A percentile compares a stretch with the other conserved stretches of the same genome.
Conservation (phyloP, 2,329 filamentous ascomycete species). For the Paraconiothyrium brasiliense region DNA sequence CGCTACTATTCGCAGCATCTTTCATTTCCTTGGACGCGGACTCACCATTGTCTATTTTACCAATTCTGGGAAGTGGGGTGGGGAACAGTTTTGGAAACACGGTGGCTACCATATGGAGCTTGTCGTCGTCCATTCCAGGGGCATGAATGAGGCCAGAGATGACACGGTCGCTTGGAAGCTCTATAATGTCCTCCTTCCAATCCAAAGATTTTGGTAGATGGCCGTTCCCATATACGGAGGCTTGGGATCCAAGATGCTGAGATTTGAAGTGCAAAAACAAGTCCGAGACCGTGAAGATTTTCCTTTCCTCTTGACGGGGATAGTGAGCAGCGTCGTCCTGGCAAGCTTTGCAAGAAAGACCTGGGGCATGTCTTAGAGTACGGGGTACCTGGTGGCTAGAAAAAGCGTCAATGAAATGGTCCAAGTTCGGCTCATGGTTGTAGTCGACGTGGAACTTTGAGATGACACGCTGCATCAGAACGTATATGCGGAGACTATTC, state of each 20-base stretch:
- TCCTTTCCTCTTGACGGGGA: constrained; percentile 48
- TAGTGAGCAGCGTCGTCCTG: constrained; percentile 40
- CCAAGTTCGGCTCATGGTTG: constrained; percentile 64
- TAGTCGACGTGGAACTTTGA: constrained; percentile 68
- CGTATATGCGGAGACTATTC: constrained; percentile 68
- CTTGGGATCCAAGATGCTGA: constrained; percentile 56
- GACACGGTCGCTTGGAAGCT: constrained; percentile 62
- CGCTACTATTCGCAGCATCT: constrained; percentile 26
- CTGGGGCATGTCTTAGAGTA: constrained; percentile 55
- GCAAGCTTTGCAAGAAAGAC: constrained; percentile 56
- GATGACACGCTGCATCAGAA: constrained; percentile 70
- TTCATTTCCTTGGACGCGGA: constrained; percentile 44
- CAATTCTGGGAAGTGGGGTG: constrained; percentile 54
- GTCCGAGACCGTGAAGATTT: constrained; percentile 59
- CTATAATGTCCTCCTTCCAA: constrained; percentile 70
- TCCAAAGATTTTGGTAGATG: constrained; percentile 49
- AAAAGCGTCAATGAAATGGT: constrained; percentile 62
- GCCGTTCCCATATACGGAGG: constrained; percentile 34
- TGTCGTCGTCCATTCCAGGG: constrained; percentile 66
- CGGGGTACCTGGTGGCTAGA: constrained; percentile 53
- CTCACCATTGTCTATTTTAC: constrained; percentile 44
- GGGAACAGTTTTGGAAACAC: constrained; percentile 60
- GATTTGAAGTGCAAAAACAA: constrained; percentile 69
- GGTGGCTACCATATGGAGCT: constrained; percentile 61
- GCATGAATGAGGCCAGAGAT: constrained; percentile 61